Conservation (phyloP, 2,329 filamentous ascomycete species). For the Ophiostoma ulmi region DNA sequence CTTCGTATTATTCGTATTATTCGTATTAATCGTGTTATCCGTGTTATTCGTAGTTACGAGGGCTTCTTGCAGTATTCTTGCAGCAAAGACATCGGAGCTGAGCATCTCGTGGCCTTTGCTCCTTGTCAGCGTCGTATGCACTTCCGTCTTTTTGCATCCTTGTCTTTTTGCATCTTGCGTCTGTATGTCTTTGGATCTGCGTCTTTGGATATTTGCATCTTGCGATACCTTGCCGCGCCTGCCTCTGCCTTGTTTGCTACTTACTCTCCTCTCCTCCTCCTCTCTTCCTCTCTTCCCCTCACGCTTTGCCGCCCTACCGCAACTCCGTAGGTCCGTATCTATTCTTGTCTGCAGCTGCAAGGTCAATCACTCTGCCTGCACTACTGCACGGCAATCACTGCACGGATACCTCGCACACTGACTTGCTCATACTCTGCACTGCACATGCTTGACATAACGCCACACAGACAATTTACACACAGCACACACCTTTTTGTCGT, state of each 20-base stretch:
- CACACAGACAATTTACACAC: not conserved
- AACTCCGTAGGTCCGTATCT: not conserved
- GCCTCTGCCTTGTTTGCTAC: not conserved
- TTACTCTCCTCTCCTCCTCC: not conserved
- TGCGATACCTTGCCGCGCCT: not conserved
- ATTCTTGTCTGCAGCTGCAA: conserved; percentile 8
- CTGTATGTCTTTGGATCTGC: not conserved
- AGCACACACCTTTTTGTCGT: not conserved
- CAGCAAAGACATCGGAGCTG: too few relatives aligned
- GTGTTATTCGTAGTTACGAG: too few relatives aligned
- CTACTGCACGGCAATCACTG: not conserved
- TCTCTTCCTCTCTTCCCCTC: not conserved
- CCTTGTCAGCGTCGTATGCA: not conserved
- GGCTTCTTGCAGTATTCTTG: not conserved
- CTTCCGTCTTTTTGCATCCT: too few relatives aligned
- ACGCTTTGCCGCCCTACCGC: not conserved
- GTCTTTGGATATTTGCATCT: not conserved
- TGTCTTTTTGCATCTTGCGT: not conserved
- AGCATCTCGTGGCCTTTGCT: not conserved
- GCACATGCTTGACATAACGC: not conserved
- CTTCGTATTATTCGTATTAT: not conserved
- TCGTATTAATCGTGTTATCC: not conserved
- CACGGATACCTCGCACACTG: not conserved
- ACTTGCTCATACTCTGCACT: not conserved
- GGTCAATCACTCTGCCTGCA: not conserved